Evolutionary conservation across 768 basidiomycete species (phyloP).

Genomic region (Russula sp.): DNA sequence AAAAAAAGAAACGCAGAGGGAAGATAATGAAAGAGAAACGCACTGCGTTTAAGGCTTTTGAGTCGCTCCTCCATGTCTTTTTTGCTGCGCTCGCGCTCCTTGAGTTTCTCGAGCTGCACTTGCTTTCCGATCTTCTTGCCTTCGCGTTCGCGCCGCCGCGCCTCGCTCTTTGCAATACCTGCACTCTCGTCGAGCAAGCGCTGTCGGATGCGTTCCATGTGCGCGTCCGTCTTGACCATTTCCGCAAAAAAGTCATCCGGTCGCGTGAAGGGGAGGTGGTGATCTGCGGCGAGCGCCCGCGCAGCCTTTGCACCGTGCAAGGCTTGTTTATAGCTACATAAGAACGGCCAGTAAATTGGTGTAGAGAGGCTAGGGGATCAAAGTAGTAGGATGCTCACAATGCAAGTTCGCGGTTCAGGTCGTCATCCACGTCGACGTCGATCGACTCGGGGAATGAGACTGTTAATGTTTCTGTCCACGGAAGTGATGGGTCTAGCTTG

Average conservation of each 20-base stretch:
- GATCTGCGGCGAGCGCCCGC: constrained; percentile 65
- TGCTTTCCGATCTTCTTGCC: constrained; percentile 99
- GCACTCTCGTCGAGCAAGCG: constrained; percentile 83
- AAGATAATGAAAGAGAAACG: constrained; percentile 24
- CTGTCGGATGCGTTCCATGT: constrained; percentile 96
- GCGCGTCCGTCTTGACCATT: constrained; percentile 95
- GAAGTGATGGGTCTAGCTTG: constrained; percentile 60
- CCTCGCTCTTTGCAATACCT: constrained; percentile 84
- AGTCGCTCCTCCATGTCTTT: constrained; percentile 87
- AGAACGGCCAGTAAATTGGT: not conserved
- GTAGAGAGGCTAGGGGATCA: not conserved
- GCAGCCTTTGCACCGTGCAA: constrained; percentile 75
- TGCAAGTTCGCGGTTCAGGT: constrained; percentile 89
- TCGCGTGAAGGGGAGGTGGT: constrained; percentile 80
- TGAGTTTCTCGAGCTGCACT: constrained; percentile 90
- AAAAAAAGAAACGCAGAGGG: not conserved
- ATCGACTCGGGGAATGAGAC: constrained; percentile 67
- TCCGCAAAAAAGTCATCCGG: constrained; percentile 95
- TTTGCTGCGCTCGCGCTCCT: constrained; percentile 82
- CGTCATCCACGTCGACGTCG: constrained; percentile 74
- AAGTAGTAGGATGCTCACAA: constrained; percentile 48
- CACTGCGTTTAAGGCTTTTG: constrained; percentile 87
- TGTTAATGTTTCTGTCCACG: constrained; percentile 80
- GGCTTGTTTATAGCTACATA: constrained; percentile 87
- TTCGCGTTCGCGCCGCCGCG: constrained; percentile 84